phyloP scores from a whole-genome alignment of 139 green algal species.

The Micromonas pusilla region DNA sequence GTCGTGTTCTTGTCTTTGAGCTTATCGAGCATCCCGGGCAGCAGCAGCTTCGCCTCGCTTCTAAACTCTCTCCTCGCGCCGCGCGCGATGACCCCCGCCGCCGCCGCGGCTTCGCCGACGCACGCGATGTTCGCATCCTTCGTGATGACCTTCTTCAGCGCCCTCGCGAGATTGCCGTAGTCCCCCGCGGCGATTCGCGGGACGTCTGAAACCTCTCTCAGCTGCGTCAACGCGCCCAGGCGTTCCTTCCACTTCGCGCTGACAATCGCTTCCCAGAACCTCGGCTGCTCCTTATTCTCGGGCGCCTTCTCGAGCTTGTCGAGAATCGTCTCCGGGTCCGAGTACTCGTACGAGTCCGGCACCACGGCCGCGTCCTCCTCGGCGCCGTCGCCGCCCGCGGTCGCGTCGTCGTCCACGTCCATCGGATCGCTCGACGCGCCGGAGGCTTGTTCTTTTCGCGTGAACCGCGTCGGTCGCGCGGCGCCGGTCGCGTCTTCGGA shows the following conservation, averaged over 20 bases:
- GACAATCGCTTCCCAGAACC: constrained; percentile 68
- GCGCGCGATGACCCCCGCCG: constrained; percentile 28
- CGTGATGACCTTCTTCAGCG: constrained; percentile 71
- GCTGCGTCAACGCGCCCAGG: constrained; percentile 53
- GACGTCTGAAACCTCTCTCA: constrained; percentile 49
- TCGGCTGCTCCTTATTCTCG: constrained; percentile 8
- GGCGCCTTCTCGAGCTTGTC: constrained; percentile 35
- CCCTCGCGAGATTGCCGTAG: constrained; percentile 60
- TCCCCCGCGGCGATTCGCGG: constrained; percentile 46
- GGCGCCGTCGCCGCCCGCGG: not conserved
- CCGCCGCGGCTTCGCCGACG: constrained; percentile 62
- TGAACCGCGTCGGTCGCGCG: not conserved
- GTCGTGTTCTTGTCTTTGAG: constrained; percentile 84
- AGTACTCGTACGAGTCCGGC: constrained; percentile 71
- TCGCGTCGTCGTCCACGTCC: not conserved
- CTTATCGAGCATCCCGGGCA: constrained; percentile 62
- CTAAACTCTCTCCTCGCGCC: constrained; percentile 1
- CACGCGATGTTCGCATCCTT: constrained; percentile 78
- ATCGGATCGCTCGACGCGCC: not conserved
- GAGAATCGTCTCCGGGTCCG: constrained; percentile 59
- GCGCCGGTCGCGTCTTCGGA: too few species aligned
- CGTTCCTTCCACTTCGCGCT: constrained; percentile 82
- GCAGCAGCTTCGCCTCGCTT: constrained; percentile 8
- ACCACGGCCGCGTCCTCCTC: not conserved
- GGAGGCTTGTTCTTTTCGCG: not conserved